Evolutionary conservation across 306 rosid species (phyloP).

Genomic region (Cyamopsis tetragonoloba): DNA sequence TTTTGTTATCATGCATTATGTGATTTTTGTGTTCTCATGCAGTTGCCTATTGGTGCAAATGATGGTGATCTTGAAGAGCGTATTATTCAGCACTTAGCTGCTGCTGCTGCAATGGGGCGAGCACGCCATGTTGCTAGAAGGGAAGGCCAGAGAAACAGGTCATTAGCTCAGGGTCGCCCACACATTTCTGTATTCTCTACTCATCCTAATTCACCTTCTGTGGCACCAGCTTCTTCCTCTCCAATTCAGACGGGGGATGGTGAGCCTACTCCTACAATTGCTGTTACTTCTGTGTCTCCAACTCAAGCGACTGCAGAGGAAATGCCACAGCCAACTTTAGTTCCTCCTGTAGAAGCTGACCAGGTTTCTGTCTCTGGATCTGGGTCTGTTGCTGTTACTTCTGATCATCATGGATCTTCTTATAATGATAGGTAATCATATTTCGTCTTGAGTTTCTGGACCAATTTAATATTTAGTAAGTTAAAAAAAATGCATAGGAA

Average conservation of each 20-base stretch:
- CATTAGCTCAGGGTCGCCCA: conserved; percentile 86
- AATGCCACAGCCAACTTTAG: conserved; percentile 43
- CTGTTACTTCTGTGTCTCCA: conserved; percentile 40
- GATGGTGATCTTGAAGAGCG: conserved; percentile 98
- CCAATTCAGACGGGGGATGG: conserved; percentile 63
- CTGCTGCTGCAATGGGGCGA: conserved; percentile 99
- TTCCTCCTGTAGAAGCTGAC: conserved; percentile 43
- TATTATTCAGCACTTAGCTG: conserved; percentile 93
- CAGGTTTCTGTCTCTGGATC: conserved; percentile 62
- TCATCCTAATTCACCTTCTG: conserved; percentile 63
- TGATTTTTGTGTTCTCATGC: conserved; percentile 32
- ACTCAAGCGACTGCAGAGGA: conserved; percentile 55
- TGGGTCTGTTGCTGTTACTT: conserved; percentile 41
- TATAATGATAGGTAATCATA: conserved; percentile 41
- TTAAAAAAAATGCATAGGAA: neutral
- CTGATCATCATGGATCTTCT: conserved; percentile 55
- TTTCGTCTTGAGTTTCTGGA: conserved; percentile 6
- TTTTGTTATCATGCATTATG: conserved; percentile 22
- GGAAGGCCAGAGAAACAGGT: conserved; percentile 84
- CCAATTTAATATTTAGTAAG: neutral
- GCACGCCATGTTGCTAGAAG: conserved; percentile 93
- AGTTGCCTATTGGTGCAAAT: conserved; percentile 90
- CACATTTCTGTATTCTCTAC: conserved; percentile 79
- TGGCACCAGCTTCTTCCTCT: conserved; percentile 57
- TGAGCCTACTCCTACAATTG: conserved; percentile 51